Base-by-base conservation (phyloP, 1,284 basidiomycete genomes). In the Salmacisia buchloeana region DNA sequence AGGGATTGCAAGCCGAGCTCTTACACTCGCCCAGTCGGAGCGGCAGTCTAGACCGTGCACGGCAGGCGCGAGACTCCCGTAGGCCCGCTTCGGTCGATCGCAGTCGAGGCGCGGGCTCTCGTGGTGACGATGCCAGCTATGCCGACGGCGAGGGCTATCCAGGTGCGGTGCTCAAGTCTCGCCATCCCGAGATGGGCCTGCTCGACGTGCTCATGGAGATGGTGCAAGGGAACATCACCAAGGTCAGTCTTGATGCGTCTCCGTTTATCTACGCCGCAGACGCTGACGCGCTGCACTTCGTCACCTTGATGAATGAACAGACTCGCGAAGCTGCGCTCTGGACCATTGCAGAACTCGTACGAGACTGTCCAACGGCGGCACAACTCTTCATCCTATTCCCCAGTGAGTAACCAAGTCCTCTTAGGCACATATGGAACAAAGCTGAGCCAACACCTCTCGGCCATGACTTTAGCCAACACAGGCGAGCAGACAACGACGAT, bases 291-390 rank as follows among this genome's bases (percentile, higher is more conserved):
- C 7, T 6, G 12, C 6, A 23, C 21, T 45, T 9, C 18, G 6
- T 12, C 13, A 13, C 29, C 2, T 34, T 31, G 13, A 13, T 33
- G 23, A n/a, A 9, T 2, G 6, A 25, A 21, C 13, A 60, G 59
- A 65, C 64, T 12, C 74, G 74, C 38, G 76, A 78, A 58, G 72
- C 73, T 1, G 70, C 72, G 1, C 63, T 78, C 1, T 69, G 72
- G 67, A 67, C 68, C 1, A 63, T 77, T 27, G 63, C 71, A 43
- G 76, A 73, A 58, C 58, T 75, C 23, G 65, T 62, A 6, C 66
- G 63, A 13, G 72, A 71, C 13, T 33, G 49, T 54, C 49, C 29
- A 15, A 9, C 21, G 12, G 31, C 29, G 29, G 29, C 49, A 18
- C 18, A 31, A n/a, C 49, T 10, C 9, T 7, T 54, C 23, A 27